These are phyloP conservation scores for Aspergillus carbonarius DNA, from an alignment of 2,329 filamentous ascomycete species.

Conservation along the genomic window DNA sequence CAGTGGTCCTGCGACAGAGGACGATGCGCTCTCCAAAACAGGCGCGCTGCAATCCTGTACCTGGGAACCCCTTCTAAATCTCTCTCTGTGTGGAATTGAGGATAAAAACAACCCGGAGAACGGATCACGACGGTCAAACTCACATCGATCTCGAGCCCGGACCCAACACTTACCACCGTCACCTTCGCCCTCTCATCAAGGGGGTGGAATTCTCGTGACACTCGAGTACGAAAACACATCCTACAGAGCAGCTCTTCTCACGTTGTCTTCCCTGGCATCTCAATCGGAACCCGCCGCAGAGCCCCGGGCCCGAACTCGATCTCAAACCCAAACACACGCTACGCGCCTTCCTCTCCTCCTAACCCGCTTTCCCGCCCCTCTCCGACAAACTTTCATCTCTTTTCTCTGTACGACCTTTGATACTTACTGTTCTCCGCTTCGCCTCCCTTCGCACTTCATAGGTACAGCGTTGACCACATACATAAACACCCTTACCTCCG, in stretches of 20 bases:
- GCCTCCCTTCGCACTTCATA: constrained; percentile 47
- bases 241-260: constrained; percentile 53
- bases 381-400: constrained; percentile 50
- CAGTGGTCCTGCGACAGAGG: constrained; percentile 26
- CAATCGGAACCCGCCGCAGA: not conserved
- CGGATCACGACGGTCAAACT: not conserved
- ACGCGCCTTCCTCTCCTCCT: constrained; percentile 53
- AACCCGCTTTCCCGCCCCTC: constrained; percentile 50
- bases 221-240: constrained; percentile 50
- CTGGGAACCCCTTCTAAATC: constrained; percentile 42
- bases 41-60: constrained; percentile 50
- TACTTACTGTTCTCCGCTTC: constrained; percentile 46
- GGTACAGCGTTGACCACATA: constrained; percentile 46
- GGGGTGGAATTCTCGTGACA: constrained; percentile 48
- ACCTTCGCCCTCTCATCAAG: not conserved
- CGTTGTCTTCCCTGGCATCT: constrained; percentile 24
- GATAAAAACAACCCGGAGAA: not conserved
- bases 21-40: constrained; percentile 44
- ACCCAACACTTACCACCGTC: not conserved
- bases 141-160: not conserved
- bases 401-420: constrained; percentile 54
- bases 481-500: constrained; percentile 11
- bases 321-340: constrained; percentile 25
- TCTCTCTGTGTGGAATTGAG: constrained; percentile 25
- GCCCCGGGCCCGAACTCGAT: not conserved